These are phyloP conservation scores for Elongisporangium senticosum DNA, from an alignment of 352 stramenopile genomes.

Conservation along the genomic window DNA sequence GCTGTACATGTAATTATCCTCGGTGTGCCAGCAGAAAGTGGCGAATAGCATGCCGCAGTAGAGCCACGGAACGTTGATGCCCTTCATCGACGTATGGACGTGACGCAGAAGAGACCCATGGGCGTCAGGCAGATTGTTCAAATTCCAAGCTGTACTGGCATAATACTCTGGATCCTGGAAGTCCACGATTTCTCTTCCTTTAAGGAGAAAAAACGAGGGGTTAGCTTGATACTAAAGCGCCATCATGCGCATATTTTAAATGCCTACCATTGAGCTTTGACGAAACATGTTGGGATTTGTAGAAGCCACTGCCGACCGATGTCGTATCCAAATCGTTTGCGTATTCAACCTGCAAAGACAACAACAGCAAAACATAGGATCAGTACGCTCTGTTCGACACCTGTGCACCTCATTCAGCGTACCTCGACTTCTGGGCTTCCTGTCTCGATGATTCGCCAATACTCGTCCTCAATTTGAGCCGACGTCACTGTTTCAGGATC, in stretches of 20 bases:
- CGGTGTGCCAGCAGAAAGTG: conserved; percentile 98
- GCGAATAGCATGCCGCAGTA: conserved; percentile 98
- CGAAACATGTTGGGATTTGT: background rate
- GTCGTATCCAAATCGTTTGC: conserved; percentile 87
- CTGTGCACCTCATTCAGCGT: background rate
- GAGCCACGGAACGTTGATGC: conserved; percentile 98
- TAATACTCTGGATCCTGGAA: conserved; percentile 73
- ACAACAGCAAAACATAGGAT: background rate
- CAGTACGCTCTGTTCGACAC: background rate
- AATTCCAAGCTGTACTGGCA: conserved; percentile 90
- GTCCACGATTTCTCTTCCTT: conserved; percentile 36
- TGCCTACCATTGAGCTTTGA: conserved; percentile 24
- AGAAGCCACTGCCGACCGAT: conserved; percentile 79
- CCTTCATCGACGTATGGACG: conserved; percentile 93
- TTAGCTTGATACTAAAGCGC: conserved; percentile 1
- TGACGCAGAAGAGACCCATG: conserved; percentile 91
- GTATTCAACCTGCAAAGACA: conserved; percentile 72
- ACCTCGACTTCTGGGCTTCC: conserved; percentile 28
- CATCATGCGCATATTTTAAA: background rate
- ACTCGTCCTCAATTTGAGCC: conserved; percentile 80
- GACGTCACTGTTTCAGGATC: conserved; percentile 39
- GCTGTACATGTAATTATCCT: conserved; percentile 99
- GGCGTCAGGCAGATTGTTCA: conserved; percentile 96
- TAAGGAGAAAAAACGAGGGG: background rate
- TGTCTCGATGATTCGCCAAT: conserved; percentile 84